These are phyloP conservation scores for Croton setiger DNA, from an alignment of 441 rosid genomes.

Conservation along the genomic window DNA sequence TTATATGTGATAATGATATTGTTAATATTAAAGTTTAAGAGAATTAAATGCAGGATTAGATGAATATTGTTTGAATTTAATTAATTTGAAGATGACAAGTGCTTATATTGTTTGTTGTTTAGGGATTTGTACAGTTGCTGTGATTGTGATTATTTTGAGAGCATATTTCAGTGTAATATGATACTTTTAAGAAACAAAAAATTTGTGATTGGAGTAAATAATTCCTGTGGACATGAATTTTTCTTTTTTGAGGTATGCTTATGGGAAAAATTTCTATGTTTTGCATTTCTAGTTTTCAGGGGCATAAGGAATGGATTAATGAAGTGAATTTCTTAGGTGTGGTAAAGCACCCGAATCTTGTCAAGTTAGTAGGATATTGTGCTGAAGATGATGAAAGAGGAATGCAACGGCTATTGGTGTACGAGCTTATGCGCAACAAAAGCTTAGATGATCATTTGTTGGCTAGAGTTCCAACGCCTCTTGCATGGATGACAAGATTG, in stretches of 20 bases:
- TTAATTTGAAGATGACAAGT: constrained; percentile 7
- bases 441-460: constrained; percentile 89
- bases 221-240: too few relatives aligned
- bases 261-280: constrained; percentile 20
- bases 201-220: too few relatives aligned
- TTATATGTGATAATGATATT: not conserved
- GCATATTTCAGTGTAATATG: too few relatives aligned
- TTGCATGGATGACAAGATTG: constrained; percentile 72
- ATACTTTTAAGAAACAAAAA: too few relatives aligned
- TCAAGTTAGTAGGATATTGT: constrained; percentile 85
- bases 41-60: not conserved
- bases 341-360: constrained; percentile 90
- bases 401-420: constrained; percentile 83
- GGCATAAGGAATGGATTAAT: constrained; percentile 98
- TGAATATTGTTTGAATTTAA: not conserved
- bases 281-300: constrained; percentile 76
- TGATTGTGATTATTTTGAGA: too few relatives aligned
- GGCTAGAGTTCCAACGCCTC: constrained; percentile 41
- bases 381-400: constrained; percentile 97
- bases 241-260: constrained; percentile 13
- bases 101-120: not conserved
- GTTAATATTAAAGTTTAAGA: too few relatives aligned
- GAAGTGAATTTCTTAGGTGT: constrained; percentile 92
- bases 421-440: constrained; percentile 82
- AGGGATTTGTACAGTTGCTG: not conserved